Percentiles rank a stretch among this genome's conserved stretches.
Conservation (phyloP, 2,329 filamentous ascomycete species). For the Pseudogymnoascus verrucosus region DNA sequence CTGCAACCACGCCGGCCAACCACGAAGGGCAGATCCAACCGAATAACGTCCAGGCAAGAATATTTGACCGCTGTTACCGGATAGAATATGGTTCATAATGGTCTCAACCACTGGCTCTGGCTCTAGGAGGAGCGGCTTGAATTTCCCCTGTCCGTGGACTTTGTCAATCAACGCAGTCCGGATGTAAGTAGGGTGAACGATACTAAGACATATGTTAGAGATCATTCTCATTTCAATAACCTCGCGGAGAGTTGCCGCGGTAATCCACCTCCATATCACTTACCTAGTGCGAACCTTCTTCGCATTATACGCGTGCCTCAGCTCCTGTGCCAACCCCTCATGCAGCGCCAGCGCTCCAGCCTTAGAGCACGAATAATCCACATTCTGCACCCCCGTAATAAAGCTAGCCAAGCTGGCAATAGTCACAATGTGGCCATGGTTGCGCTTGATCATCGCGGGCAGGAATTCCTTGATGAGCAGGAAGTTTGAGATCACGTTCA, state of each 20-base stretch:
- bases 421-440: slow-evolving; percentile 67
- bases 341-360: slow-evolving; percentile 59
- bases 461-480: slow-evolving; percentile 58
- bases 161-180: slow-evolving; percentile 11
- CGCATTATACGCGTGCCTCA: slow-evolving; percentile 53
- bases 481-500: slow-evolving; percentile 62
- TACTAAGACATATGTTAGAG: neutral
- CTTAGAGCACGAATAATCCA: slow-evolving; percentile 63
- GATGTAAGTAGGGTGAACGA: slow-evolving; percentile 13
- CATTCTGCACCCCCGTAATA: slow-evolving; percentile 24
- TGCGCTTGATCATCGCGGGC: slow-evolving; percentile 51
- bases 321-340: slow-evolving; percentile 53
- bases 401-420: slow-evolving; percentile 42
- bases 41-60: slow-evolving; percentile 9
- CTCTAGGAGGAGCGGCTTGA: slow-evolving; percentile 11
- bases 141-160: neutral
- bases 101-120: slow-evolving; percentile 11
- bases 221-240: no score
- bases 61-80: slow-evolving; percentile 11
- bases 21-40: neutral
- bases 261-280: no score
- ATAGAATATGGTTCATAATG: slow-evolving; percentile 10
- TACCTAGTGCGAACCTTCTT: slow-evolving; percentile 42
- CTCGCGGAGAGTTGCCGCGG: no score
- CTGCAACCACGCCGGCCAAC: slow-evolving; percentile 3